phyloP scores from a whole-genome alignment of 108 stramenopile genomes.

The Mayamaea pseudoterrestris region DNA sequence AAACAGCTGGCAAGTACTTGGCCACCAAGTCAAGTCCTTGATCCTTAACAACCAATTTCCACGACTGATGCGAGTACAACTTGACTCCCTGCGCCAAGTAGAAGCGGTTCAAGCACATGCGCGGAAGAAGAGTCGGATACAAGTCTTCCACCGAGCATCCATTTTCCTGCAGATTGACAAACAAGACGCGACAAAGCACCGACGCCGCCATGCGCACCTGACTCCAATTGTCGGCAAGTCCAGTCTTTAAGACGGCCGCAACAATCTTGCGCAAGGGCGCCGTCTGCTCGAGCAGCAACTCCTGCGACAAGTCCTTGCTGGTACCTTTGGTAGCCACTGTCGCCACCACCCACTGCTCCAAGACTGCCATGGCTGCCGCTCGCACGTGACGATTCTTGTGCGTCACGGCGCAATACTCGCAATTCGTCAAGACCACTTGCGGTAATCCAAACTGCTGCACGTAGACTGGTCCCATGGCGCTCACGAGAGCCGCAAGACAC shows the following conservation, averaged over 20 bases:
- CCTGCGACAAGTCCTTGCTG: conserved; percentile 15
- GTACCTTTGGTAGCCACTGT: conserved; percentile 6
- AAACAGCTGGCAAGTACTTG: conserved; percentile 64
- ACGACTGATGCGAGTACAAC: conserved; percentile 89
- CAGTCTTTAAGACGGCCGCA: conserved; percentile 37
- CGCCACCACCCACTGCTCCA: conserved; percentile 56
- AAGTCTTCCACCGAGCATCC: conserved; percentile 12
- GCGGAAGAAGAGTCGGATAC: conserved; percentile 68
- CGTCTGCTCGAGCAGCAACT: background rate
- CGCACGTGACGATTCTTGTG: conserved; percentile 95
- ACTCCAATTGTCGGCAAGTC: conserved; percentile 92
- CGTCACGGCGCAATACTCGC: conserved; percentile 42
- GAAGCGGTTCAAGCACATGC: conserved; percentile 97
- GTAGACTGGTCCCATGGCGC: conserved; percentile 30
- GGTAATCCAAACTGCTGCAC: conserved; percentile 1
- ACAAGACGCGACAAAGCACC: conserved; percentile 77
- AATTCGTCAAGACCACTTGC: conserved; percentile 17
- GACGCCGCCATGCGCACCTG: conserved; percentile 94
- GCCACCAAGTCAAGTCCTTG: conserved; percentile 72
- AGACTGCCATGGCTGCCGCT: conserved; percentile 79
- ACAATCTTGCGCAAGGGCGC: conserved; percentile 22
- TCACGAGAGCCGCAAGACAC: conserved; percentile 74
- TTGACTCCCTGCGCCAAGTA: conserved; percentile 95
- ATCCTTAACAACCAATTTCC: conserved; percentile 65
- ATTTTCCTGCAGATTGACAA: conserved; percentile 38